These are phyloP conservation scores for Stellera chamaejasme DNA, from an alignment of 345 rosid species.

Conservation along the genomic window DNA sequence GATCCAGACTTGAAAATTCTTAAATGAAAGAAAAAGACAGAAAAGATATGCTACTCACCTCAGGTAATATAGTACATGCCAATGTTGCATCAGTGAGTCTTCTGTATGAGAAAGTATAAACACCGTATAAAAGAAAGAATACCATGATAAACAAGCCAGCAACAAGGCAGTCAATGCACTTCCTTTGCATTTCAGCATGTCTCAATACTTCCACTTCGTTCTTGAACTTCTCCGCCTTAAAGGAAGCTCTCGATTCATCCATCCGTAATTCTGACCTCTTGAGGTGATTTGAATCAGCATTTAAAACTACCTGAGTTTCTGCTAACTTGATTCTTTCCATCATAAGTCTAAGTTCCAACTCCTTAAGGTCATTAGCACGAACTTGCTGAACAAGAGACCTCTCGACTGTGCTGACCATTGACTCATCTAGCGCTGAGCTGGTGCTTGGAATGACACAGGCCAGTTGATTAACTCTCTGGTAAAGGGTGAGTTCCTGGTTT, in stretches of 20 bases:
- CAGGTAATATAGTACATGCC: constrained; percentile 36
- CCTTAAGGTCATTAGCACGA: constrained; percentile 71
- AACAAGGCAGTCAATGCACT: constrained; percentile 67
- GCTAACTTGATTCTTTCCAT: constrained; percentile 43
- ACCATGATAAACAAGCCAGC: constrained; percentile 62
- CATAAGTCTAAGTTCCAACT: constrained; percentile 41
- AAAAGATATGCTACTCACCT: constrained; percentile 24
- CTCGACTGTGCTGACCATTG: constrained; percentile 28
- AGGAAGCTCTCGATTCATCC: constrained; percentile 60
- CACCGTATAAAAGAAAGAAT: constrained; percentile 45
- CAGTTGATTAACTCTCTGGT: constrained; percentile 26
- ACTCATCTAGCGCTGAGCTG: constrained; percentile 16
- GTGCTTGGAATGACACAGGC: constrained; percentile 26
- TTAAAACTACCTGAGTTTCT: constrained; percentile 43
- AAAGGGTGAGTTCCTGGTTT: constrained; percentile 32
- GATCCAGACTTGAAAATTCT: neutral
- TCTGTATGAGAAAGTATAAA: constrained; percentile 49
- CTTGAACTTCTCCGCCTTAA: constrained; percentile 69
- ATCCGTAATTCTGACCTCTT: constrained; percentile 59
- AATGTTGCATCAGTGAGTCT: constrained; percentile 68
- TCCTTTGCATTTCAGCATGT: constrained; percentile 57
- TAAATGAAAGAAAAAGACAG: neutral
- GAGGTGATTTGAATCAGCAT: constrained; percentile 44
- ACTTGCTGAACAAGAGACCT: constrained; percentile 53
- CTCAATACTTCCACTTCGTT: constrained; percentile 56